Evolutionary conservation across 2,329 filamentous ascomycete genomes (phyloP).

Genomic region (Onygena corvina): DNA sequence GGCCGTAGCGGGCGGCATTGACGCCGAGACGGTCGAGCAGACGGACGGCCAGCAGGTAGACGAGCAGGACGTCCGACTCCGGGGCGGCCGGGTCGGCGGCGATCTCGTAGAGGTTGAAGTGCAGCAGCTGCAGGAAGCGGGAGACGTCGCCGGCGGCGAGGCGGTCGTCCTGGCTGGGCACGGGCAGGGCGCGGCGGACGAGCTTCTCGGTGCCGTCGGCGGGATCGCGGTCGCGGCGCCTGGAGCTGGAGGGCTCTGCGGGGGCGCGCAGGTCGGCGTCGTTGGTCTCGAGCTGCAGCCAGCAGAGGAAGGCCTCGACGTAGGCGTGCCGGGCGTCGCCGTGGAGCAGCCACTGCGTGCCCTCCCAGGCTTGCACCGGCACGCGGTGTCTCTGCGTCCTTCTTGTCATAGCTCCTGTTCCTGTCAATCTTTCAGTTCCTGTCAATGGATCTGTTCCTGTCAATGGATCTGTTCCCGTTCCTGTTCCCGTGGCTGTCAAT

Average conservation of each 20-base stretch:
- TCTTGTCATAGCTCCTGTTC: conserved; percentile 46
- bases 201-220: conserved; percentile 28
- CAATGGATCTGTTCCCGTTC: conserved; percentile 52
- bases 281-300: conserved; percentile 71
- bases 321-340: conserved; percentile 74
- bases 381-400: conserved; percentile 62
- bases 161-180: conserved; percentile 51
- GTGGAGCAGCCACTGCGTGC: conserved; percentile 83
- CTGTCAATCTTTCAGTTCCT: no score
- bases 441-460: conserved; percentile 53
- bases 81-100: conserved; percentile 60
- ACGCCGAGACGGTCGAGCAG: conserved; percentile 68
- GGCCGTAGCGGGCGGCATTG: conserved; percentile 63
- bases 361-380: conserved; percentile 79
- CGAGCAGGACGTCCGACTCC: conserved; percentile 61
- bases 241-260: conserved; percentile 42
- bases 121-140: conserved; percentile 70
- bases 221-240: conserved; percentile 34
- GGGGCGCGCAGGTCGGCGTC: conserved; percentile 52
- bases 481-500: conserved; percentile 47
- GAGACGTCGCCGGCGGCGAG: conserved; percentile 40
- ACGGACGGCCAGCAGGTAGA: conserved; percentile 64
- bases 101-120: conserved; percentile 81
- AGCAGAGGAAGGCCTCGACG: conserved; percentile 67
- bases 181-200: conserved; percentile 56